phyloP scores from a whole-genome alignment of 768 basidiomycete species.

The Lactarius indigo region DNA sequence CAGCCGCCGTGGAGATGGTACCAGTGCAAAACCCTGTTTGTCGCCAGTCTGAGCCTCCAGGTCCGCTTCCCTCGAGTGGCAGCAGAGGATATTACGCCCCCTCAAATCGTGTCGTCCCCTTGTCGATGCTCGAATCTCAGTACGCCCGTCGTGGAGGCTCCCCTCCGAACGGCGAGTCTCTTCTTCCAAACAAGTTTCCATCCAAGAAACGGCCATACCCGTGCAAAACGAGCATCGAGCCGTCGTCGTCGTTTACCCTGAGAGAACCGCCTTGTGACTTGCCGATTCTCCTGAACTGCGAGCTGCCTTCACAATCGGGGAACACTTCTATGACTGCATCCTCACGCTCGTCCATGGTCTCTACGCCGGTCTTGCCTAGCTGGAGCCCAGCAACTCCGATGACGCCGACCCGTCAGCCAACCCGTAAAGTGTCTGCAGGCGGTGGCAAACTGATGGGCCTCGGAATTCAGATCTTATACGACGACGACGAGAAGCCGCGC shows the following conservation, averaged over 20 bases:
- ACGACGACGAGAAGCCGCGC: conserved; percentile 10
- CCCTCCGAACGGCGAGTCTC: neutral
- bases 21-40: conserved; percentile 1
- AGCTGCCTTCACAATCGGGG: conserved; percentile 18
- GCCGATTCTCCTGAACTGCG: conserved; percentile 18
- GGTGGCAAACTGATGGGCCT: conserved; percentile 21
- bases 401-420: conserved; percentile 22
- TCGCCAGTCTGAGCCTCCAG: conserved; percentile 1
- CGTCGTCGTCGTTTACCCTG: conserved; percentile 19
- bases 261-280: conserved; percentile 12
- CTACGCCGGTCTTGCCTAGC: conserved; percentile 18
- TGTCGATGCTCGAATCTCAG: neutral
- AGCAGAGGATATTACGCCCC: neutral
- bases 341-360: conserved; percentile 23
- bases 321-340: conserved; percentile 18
- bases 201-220: neutral
- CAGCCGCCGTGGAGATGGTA: conserved; percentile 11
- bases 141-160: neutral
- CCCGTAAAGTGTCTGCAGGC: conserved; percentile 3
- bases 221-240: neutral
- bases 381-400: conserved; percentile 14
- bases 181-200: neutral
- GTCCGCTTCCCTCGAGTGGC: neutral
- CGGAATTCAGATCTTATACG: conserved; percentile 22
- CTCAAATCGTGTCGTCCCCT: neutral